Evolutionary conservation across 257 asterid species (phyloP), one percentile per base, ranked within the genome.

Genomic region (Fraxinus americana): DNA sequence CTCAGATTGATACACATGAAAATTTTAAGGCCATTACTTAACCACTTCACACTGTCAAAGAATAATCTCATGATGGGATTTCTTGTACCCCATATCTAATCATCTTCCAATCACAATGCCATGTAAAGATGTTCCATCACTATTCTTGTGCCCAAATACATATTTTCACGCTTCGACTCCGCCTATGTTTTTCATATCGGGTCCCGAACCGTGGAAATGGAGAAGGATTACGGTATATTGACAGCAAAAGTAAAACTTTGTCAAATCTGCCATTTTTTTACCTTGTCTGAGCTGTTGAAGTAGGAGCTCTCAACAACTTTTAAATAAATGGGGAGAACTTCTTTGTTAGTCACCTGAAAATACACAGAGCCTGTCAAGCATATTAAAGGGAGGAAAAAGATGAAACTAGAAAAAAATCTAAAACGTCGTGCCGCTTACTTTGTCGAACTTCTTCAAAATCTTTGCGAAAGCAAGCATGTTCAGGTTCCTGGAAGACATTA

Each of bases 221-320:
- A 45, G 54, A 45, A 48, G 57, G 57, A 16, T 48, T 48, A 1
- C 0, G 7, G 7, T 4, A 48, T 14, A 48, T 48, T 14, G 13
- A 41, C 14, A 14, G 54, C n/a, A 13, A 14, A 13, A 45, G n/a
- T 45, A 45, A 14, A 45, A 45, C 7, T 45, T 45, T 45, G 54
- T 45, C 14, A 45, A 45, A 45, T 45, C n/a, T 45, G 29, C 23
- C 1, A 21, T 23, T 7, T 7, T 1, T n/a, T 59, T 89, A 96
- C 98, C 99, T 91, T 92, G 88, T 94, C 97, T 67, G 99, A 94
- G 84, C 86, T 91, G 82, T 94, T 92, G 92, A 94, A 92, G 86
- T 91, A 87, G 63, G 99, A 92, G 84, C 91, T 89, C 79, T 92
- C 98, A 39, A 94, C 98, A 77, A 94, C 99, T 89, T 79, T 88